A percentile compares a stretch with the other conserved stretches of the same genome.
phyloP scores from a whole-genome alignment of 2,329 filamentous ascomycete species.

The Trichoderma sp. region DNA sequence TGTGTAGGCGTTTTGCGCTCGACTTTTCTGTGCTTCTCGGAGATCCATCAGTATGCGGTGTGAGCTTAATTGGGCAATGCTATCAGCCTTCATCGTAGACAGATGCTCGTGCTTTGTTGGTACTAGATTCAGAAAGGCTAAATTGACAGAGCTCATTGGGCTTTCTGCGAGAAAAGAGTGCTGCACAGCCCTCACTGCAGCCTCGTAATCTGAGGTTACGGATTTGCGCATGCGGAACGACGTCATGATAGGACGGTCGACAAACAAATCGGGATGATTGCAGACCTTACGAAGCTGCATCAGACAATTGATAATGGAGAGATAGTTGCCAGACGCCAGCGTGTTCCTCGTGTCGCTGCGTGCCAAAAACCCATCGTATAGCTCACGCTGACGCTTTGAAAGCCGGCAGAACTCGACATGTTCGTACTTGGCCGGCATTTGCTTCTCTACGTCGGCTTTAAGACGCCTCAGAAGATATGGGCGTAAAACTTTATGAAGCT shows the following conservation, averaged over 20 bases:
- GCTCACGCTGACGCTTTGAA: slow-evolving; percentile 89
- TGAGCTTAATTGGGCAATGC: slow-evolving; percentile 67
- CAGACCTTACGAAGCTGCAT: slow-evolving; percentile 98
- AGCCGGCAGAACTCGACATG: slow-evolving; percentile 94
- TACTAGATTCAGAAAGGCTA: slow-evolving; percentile 78
- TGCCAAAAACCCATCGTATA: slow-evolving; percentile 96
- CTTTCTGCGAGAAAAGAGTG: slow-evolving; percentile 63
- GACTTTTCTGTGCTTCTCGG: slow-evolving; percentile 67
- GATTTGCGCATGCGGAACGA: slow-evolving; percentile 90
- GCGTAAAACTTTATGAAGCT: slow-evolving; percentile 89
- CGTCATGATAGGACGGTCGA: slow-evolving; percentile 93
- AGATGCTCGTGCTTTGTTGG: slow-evolving; percentile 70
- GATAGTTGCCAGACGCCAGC: slow-evolving; percentile 87
- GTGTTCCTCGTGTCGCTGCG: slow-evolving; percentile 87
- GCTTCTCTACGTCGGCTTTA: slow-evolving; percentile 97
- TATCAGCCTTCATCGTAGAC: slow-evolving; percentile 55
- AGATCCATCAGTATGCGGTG: slow-evolving; percentile 70
- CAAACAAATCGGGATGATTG: slow-evolving; percentile 96
- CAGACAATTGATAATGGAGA: slow-evolving; percentile 96
- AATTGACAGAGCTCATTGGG: slow-evolving; percentile 64
- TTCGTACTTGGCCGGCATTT: slow-evolving; percentile 98
- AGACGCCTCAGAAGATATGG: slow-evolving; percentile 88
- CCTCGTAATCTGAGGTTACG: slow-evolving; percentile 71
- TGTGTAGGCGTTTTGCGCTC: slow-evolving; percentile 57
- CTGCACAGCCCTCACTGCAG: slow-evolving; percentile 70